Evolutionary conservation across 768 basidiomycete genomes (phyloP), one percentile per base, ranked within the genome.

Genomic region (Tulasnella sp.): DNA sequence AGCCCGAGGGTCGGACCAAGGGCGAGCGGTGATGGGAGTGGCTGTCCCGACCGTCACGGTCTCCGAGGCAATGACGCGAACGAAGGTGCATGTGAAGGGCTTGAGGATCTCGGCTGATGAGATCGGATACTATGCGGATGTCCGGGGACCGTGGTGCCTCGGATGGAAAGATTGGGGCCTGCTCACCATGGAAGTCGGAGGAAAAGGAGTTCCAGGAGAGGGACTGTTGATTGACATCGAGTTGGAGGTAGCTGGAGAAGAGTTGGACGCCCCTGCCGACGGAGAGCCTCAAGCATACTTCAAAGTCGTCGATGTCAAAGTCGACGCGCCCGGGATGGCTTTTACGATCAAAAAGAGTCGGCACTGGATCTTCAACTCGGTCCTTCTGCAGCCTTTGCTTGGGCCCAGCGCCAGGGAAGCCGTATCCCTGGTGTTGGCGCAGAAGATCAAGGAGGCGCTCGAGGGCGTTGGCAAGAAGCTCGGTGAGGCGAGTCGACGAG

Each of bases 361-460:
- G 6, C 72, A 73, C 36, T 73, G 72, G 72, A 67, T 73, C 42
- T 67, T 73, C 65, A 73, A 73, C 34, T 52, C 64, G 39, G 16
- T 73, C 17, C 41, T 73, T 16, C 69, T 70, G n/a, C 69, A 70
- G 37, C 69, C 69, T 7, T 36, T 70, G 5, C 34, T 70, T 42
- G 69, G 69, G 9, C 69, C 69, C 5, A 47, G 41, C 34, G 52
- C 47, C 26, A 47, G 59, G 17, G 40, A 70, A 44, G 44, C 34
- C 9, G 29, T 70, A 9, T 22, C 47, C 16, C 52, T 47, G 22
- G 59, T 70, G 19, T 36, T 70, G 69, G 47, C 44, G 47, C 5
- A 47, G 26, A 40, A 70, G 37, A 70, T 70, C 35, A 32, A 16
- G 34, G 37, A 36, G 19, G 42, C 42, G 22, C 35, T 70, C 44